phyloP scores from a whole-genome alignment of 2,329 filamentous ascomycete genomes.

The Exserohilum rostratum region DNA sequence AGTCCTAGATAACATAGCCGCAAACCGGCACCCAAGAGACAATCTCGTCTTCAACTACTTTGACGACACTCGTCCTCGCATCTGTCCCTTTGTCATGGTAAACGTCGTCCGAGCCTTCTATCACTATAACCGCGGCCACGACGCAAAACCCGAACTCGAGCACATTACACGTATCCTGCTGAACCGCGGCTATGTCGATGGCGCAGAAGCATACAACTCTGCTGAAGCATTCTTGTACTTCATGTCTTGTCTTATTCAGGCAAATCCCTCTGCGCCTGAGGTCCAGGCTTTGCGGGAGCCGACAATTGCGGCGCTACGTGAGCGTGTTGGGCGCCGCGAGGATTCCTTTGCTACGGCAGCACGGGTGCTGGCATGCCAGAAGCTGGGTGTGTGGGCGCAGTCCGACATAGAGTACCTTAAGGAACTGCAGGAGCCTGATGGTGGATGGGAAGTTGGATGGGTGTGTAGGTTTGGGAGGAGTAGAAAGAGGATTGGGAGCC shows the following conservation, averaged over 20 bases:
- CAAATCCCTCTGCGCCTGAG: slow-evolving; percentile 23
- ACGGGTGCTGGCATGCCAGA: slow-evolving; percentile 37
- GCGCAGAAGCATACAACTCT: slow-evolving; percentile 41
- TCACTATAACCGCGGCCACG: slow-evolving; percentile 32
- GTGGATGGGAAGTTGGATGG: slow-evolving; percentile 44
- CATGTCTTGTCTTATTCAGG: slow-evolving; percentile 28
- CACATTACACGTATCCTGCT: slow-evolving; percentile 25
- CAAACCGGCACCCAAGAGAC: slow-evolving; percentile 51
- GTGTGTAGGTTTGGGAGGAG: slow-evolving; percentile 25
- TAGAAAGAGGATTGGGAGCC: slow-evolving; percentile 24
- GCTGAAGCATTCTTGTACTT: slow-evolving; percentile 45
- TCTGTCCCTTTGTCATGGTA: slow-evolving; percentile 37
- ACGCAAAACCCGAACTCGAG: slow-evolving; percentile 29
- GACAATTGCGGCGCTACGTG: slow-evolving; percentile 25
- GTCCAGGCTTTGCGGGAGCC: slow-evolving; percentile 28
- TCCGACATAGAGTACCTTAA: slow-evolving; percentile 24
- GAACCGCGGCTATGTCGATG: slow-evolving; percentile 37
- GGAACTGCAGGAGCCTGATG: slow-evolving; percentile 41
- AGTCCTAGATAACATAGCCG: slow-evolving; percentile 16
- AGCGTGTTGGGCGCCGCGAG: slow-evolving; percentile 30
- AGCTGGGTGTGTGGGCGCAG: slow-evolving; percentile 24
- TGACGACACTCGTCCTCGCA: slow-evolving; percentile 29
- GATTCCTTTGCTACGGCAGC: slow-evolving; percentile 36
- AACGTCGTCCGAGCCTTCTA: slow-evolving; percentile 46
- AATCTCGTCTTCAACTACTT: slow-evolving; percentile 49